Percentiles rank a stretch among this genome's conserved stretches.
phyloP scores from a whole-genome alignment of 1,284 basidiomycete genomes.

The Cryptococcus jaspeensis region DNA sequence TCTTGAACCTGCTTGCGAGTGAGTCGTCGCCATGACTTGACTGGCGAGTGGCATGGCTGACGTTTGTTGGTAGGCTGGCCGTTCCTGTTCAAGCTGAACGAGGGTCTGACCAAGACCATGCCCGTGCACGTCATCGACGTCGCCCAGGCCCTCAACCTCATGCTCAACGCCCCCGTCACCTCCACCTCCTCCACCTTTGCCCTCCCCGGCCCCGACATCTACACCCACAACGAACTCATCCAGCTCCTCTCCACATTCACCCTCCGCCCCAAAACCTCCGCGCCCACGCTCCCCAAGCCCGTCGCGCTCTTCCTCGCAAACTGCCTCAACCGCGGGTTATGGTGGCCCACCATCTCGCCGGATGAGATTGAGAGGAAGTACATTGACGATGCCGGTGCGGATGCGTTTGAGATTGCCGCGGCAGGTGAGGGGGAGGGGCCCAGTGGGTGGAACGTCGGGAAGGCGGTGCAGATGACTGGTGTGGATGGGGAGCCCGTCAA shows the following conservation, averaged over 20 bases:
- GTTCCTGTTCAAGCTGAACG: constrained; percentile 92
- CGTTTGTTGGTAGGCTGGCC: constrained; percentile 69
- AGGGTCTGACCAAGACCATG: constrained; percentile 78
- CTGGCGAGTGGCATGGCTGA: not conserved
- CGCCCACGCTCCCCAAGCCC: constrained; percentile 74
- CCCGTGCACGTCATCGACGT: constrained; percentile 95
- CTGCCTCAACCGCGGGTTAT: constrained; percentile 66
- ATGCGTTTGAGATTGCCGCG: constrained; percentile 53
- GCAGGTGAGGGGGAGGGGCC: constrained; percentile 24
- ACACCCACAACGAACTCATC: constrained; percentile 82
- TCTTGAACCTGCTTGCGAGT: constrained; percentile 91
- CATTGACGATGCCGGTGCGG: constrained; percentile 68
- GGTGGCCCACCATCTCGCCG: constrained; percentile 91
- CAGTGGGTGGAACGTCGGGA: constrained; percentile 54
- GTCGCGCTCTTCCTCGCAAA: constrained; percentile 67
- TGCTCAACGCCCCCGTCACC: constrained; percentile 64
- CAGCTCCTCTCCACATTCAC: constrained; percentile 79
- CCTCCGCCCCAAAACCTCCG: constrained; percentile 64
- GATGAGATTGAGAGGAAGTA: constrained; percentile 89
- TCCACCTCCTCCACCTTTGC: constrained; percentile 67
- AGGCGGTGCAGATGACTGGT: constrained; percentile 39
- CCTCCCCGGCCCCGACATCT: constrained; percentile 84
- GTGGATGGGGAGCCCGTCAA: constrained; percentile 53
- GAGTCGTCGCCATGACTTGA: constrained; percentile 47
- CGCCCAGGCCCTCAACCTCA: constrained; percentile 81